Percentiles rank a stretch among this genome's conserved stretches.
These are phyloP conservation scores for Datura wrightii DNA, from an alignment of 257 asterid species.

Conservation along the genomic window DNA sequence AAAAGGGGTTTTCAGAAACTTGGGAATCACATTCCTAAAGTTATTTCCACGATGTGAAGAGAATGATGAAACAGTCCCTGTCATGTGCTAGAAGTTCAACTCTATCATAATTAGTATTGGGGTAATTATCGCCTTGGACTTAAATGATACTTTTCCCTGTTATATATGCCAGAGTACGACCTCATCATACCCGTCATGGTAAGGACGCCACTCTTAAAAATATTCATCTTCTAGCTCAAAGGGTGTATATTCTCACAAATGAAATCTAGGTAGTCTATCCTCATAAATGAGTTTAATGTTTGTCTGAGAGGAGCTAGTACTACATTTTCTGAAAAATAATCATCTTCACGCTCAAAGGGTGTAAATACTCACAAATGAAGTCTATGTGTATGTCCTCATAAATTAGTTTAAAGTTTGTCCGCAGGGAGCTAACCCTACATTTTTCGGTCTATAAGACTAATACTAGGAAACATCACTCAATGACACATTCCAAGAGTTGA, in stretches of 20 bases:
- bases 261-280: neutral
- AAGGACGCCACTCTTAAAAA: neutral
- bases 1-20: neutral
- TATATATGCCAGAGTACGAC: constrained; percentile 5
- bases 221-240: neutral
- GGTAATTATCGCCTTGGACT: neutral
- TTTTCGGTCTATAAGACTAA: neutral
- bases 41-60: neutral
- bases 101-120: neutral
- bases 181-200: neutral
- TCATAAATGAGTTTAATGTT: constrained; percentile 1
- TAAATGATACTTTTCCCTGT: neutral
- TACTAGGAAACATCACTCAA: constrained; percentile 5
- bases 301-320: neutral
- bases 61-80: neutral
- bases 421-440: neutral
- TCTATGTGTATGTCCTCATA: neutral
- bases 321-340: neutral
- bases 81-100: neutral
- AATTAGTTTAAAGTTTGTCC: neutral
- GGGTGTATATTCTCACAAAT: neutral
- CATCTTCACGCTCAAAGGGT: neutral
- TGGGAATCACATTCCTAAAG: neutral
- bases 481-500: neutral
- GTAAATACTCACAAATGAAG: neutral